A percentile compares a stretch with the other conserved stretches of the same genome.
These are phyloP conservation scores for Aotearoamyces nothofagi DNA, from an alignment of 2,329 filamentous ascomycete species.

Conservation along the genomic window DNA sequence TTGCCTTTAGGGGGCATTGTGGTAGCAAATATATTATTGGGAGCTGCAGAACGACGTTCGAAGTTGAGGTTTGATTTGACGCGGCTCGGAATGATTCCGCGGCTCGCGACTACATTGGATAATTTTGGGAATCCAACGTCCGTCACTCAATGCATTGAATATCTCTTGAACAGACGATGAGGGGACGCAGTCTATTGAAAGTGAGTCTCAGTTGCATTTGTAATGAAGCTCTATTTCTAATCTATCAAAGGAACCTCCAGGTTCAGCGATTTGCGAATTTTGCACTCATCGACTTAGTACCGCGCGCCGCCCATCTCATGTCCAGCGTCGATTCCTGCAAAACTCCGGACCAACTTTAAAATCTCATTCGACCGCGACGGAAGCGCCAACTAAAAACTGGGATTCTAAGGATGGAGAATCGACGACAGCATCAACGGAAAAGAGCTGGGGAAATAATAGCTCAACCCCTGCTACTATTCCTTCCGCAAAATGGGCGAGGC, in stretches of 20 bases:
- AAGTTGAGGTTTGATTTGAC: slow-evolving; percentile 1
- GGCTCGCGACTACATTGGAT: neutral
- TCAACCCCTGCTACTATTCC: neutral
- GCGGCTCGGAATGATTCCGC: neutral
- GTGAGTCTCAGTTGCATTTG: slow-evolving; percentile 7
- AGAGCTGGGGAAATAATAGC: neutral
- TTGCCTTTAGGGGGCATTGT: slow-evolving; percentile 18
- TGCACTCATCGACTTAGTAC: slow-evolving; percentile 18
- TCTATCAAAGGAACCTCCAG: neutral
- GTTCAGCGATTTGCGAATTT: slow-evolving; percentile 17
- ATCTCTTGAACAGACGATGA: slow-evolving; percentile 12
- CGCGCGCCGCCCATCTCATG: slow-evolving; percentile 14
- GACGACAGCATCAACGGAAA: neutral
- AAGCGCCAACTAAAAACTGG: slow-evolving; percentile 6
- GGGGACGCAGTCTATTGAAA: slow-evolving; percentile 15
- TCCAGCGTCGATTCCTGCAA: slow-evolving; percentile 18
- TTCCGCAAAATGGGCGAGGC: slow-evolving; percentile 1
- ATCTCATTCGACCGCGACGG: slow-evolving; percentile 11
- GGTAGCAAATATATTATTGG: neutral
- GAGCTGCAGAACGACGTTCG: neutral
- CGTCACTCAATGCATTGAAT: slow-evolving; percentile 1
- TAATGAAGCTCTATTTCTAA: neutral
- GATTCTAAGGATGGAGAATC: slow-evolving; percentile 1
- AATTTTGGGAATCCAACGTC: slow-evolving; percentile 6
- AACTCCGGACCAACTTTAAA: slow-evolving; percentile 13